A percentile compares a stretch with the other conserved stretches of the same genome.
Conservation (phyloP, 2,329 filamentous ascomycete species). For the Pyricularia grisea region DNA sequence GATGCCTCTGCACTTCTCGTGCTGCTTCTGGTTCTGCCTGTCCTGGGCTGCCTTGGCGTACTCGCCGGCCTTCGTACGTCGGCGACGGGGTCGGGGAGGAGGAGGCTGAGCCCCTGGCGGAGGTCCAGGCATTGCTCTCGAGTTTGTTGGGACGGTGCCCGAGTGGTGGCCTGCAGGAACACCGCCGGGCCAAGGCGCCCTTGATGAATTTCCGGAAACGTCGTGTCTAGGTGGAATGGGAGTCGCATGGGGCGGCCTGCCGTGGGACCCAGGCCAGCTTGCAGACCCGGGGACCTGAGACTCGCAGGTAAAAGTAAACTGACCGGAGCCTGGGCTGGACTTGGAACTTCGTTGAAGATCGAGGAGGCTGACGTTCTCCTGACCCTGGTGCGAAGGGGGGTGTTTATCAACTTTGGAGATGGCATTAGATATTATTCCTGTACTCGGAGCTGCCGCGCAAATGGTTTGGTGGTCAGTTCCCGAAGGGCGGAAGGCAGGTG, state of each 20-base stretch:
- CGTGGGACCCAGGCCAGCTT: slow-evolving; percentile 53
- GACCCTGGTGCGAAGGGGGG: slow-evolving; percentile 49
- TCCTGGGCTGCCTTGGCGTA: slow-evolving; percentile 66
- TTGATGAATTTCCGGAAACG: background rate
- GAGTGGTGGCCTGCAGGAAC: background rate
- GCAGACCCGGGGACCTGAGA: slow-evolving; percentile 76
- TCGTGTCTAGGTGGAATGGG: background rate
- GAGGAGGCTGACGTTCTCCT: slow-evolving; percentile 71
- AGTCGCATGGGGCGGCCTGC: slow-evolving; percentile 11
- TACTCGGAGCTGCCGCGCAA: slow-evolving; percentile 9
- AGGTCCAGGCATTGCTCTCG: background rate
- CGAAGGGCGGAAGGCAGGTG: background rate
- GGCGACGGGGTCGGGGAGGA: slow-evolving; percentile 21
- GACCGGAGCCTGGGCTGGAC: slow-evolving; percentile 61
- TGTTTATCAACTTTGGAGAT: slow-evolving; percentile 77
- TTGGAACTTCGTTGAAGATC: slow-evolving; percentile 56
- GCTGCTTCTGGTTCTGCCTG: slow-evolving; percentile 66
- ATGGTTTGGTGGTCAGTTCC: background rate
- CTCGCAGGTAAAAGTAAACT: slow-evolving; percentile 95
- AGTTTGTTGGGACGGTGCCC: background rate
- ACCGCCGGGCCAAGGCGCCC: background rate
- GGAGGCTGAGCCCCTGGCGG: background rate
- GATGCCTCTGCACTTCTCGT: slow-evolving; percentile 50
- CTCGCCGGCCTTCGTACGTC: slow-evolving; percentile 44
- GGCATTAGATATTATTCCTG: slow-evolving; percentile 81